Base-by-base conservation (phyloP, 495 filamentous ascomycete species). In the Bryoglossum gracile region DNA sequence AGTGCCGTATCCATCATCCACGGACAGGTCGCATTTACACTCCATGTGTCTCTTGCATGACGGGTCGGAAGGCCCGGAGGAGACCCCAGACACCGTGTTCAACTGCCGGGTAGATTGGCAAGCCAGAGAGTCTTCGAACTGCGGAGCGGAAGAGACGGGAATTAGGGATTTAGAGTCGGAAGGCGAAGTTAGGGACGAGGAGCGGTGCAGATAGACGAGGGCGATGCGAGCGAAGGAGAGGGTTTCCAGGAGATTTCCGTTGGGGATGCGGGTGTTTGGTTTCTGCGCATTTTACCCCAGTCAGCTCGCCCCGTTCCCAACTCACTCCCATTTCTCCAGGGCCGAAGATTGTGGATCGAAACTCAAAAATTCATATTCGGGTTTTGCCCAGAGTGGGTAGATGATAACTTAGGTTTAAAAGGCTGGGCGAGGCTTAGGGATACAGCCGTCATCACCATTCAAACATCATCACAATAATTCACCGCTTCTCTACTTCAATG, bases 1-100 rank as follows among this genome's bases (percentile, higher is more conserved):
- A 71, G 66, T 9, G 63, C 61, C 5, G 68, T 75, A 35, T 67
- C 56, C 2, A 72, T 75, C 59, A 73, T 69, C 74, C 73, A 78
- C 1, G 76, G 76, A 51, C 74, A 77, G 43, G 78, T 65, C 11
- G 69, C 68, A 53, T 78, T 80, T 47, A 70, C 66, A 77, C 58
- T 28, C 61, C 56, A 51, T 70, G 65, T 0, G 65, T 60, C 0
- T 57, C 56, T 3, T 65, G 62, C 30, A 72, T 55, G 52, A 67
- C 70, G 21, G 46, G 59, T 36, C 68, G 64, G 11, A 75, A 59
- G 18, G 71, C 65, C 16, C 73, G 65, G 67, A 75, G 71, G 3
- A 75, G 64, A 0, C 72, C 74, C 5, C 70, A 57, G 5, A 77
- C 65, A 22, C 72, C 74, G 36, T 74, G 69, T 55, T 77, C 75